A percentile compares a stretch with the other conserved stretches of the same genome.
Conservation (phyloP, 139 green algal genomes). For the Chlamydomonas sp. region DNA sequence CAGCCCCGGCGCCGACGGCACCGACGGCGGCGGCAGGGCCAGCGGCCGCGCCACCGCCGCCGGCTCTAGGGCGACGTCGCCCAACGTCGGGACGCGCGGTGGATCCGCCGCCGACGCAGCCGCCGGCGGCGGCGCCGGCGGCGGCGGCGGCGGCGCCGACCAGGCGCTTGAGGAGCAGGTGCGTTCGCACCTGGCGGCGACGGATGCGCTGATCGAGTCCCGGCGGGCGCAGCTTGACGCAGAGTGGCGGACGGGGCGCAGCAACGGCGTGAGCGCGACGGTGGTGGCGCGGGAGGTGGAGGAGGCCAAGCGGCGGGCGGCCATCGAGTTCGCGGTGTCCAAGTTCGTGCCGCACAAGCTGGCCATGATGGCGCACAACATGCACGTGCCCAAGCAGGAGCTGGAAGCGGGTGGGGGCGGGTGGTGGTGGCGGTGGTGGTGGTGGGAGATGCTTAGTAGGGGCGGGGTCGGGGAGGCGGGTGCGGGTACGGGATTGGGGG, state of each 20-base stretch:
- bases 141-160: not conserved
- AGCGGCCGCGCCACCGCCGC: not conserved
- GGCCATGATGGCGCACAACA: slow-evolving; percentile 26
- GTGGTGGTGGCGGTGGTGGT: not conserved
- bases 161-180: slow-evolving; percentile 10
- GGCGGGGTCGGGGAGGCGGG: not conserved
- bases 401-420: not conserved
- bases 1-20: too few relatives aligned
- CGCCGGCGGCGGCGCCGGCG: not conserved
- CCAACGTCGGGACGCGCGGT: not conserved
- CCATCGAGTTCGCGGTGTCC: slow-evolving; percentile 16
- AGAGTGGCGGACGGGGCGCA: not conserved
- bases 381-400: not conserved
- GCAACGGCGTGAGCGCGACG: not conserved
- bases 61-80: not conserved
- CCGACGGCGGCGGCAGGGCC: not conserved
- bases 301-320: not conserved
- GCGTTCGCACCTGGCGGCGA: slow-evolving; percentile 13
- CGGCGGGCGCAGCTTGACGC: slow-evolving; percentile 4
- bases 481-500: not conserved
- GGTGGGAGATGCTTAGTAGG: not conserved
- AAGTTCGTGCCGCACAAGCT: slow-evolving; percentile 23
- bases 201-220: slow-evolving; percentile 18
- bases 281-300: slow-evolving; percentile 2
- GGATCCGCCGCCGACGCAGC: not conserved